Evolutionary conservation across 2,329 filamentous ascomycete genomes (phyloP).

Genomic region (Setomelanomma holmii): DNA sequence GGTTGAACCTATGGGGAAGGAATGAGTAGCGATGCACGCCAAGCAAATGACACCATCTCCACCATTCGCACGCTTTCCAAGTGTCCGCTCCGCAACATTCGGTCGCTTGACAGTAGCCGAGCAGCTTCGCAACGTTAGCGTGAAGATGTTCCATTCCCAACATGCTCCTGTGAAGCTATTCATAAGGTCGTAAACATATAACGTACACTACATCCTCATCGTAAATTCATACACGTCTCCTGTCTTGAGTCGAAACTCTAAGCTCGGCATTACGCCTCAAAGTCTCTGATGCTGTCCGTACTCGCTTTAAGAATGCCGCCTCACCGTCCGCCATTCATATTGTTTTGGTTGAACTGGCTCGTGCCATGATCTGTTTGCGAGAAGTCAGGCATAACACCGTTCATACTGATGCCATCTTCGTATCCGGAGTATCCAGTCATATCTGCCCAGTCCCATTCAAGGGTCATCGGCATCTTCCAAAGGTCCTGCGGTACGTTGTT

Average conservation of each 20-base stretch:
- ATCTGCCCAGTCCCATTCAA: slow-evolving; percentile 85
- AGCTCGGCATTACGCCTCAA: too few species aligned
- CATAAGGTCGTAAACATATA: slow-evolving; percentile 2
- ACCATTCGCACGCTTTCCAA: not conserved
- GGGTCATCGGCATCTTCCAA: slow-evolving; percentile 94
- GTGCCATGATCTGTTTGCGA: slow-evolving; percentile 35
- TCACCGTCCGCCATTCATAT: slow-evolving; percentile 39
- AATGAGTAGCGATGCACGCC: not conserved
- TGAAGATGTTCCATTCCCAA: not conserved
- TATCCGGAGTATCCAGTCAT: slow-evolving; percentile 49
- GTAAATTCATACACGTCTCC: not conserved
- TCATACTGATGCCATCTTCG: slow-evolving; percentile 49
- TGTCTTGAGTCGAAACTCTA: not conserved
- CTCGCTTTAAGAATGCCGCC: not conserved
- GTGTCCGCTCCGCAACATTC: too few species aligned
- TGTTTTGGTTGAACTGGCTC: slow-evolving; percentile 42
- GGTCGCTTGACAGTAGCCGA: too few species aligned
- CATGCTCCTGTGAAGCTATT: not conserved
- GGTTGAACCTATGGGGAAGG: not conserved
- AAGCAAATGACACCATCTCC: not conserved
- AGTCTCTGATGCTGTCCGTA: too few species aligned
- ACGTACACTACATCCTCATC: not conserved
- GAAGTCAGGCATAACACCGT: slow-evolving; percentile 46
- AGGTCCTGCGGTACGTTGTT: slow-evolving; percentile 80
- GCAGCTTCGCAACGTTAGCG: too few species aligned